Base-by-base conservation (phyloP, 2,329 filamentous ascomycete species). In the Domatiomyces catenatus region DNA sequence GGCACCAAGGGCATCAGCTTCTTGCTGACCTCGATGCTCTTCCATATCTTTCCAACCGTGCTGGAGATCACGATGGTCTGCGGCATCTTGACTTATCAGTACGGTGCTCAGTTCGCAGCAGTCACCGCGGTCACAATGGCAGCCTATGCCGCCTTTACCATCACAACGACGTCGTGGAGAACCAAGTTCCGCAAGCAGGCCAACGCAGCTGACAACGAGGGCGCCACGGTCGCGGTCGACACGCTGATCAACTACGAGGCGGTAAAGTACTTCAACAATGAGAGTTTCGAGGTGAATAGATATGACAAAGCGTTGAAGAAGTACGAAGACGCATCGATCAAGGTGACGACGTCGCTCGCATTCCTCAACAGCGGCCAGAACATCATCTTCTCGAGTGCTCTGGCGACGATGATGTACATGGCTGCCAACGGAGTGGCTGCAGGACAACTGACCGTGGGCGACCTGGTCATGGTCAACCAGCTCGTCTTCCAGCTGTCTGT, bases 191-290 rank as follows among this genome's bases (percentile, higher is more conserved):
- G 93, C 46, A 84, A 90, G 60, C 86, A 93, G 67, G 88, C 92
- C 42, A 98, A 98, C 64, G 87, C 88, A 5, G 93, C 92, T 0
- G 93, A 98, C 61, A 98, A 96, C 68, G 86, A 82, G 64, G 92
- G 87, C 0, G 93, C 90, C 1, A 96, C 90, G 0, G 87, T 96
- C 6, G 90, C 90, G 0, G 89, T 96, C 1, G 92, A 98, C 69
- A 94, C 89, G 0, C 72, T 98, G 48, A 94, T 98, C 73, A 98
- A 98, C 70, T 98, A 95, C 63, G 92, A 98, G 68, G 90, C 93
- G 12, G 92, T 98, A 63, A 98, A 98, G 69, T 94, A 96, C 71
- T 98, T 96, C 71, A 98, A 98, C 72, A 98, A 98, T 62, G 93
- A 98, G 64, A 86, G 84, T 58, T 96, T 88, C 58, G 92, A 98